Base-by-base conservation (phyloP, 495 filamentous ascomycete genomes). In the Darksidea phi region DNA sequence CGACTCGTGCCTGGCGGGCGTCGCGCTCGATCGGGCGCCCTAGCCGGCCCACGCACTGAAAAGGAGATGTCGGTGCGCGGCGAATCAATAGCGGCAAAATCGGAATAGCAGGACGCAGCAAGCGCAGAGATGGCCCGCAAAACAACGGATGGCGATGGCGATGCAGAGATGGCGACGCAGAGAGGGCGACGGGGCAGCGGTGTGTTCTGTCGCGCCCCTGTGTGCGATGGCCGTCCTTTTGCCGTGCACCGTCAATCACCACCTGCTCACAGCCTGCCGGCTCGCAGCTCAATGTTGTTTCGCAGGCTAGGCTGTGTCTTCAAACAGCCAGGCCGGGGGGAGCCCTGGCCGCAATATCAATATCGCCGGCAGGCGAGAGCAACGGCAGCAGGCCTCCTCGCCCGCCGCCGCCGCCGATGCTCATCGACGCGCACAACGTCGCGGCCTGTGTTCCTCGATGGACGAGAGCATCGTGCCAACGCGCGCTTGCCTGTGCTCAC, bases 11-110 rank as follows among this genome's bases (percentile, higher is more conserved):
- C 57, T 24, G 23, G 57, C 37, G 34, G 48, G 43, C 32, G 24
- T 18, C 18, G 26, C 28, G 38, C 45, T 53, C 48, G 52, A 60
- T 52, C 55, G 46, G 55, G 47, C 48, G 28, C 20, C 47, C 43
- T 41, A 20, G 43, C 25, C 55, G 36, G 48, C 47, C 7, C 48
- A 47, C 54, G 51, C 51, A 43, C 51, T 13, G 21, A 24, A 57
- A 57, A 57, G 54, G 54, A 25, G 54, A 57, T 38, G 12, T 23
- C 18, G n/a, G 11, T 17, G 26, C 32, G 55, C 38, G 15, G 17
- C 20, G 18, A 48, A 48, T 54, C 58, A 49, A 61, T 61, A 61
- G 58, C 38, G 38, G 57, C 37, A 43, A 34, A 53, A 48, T 49
- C 15, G 38, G 25, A 28, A 36, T n/a, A 28, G 24, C 7, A 34